Percentiles rank a stretch among this genome's conserved stretches.
phyloP scores from a whole-genome alignment of 371 early-diverging fungal species.

The Mucor racemosus region DNA sequence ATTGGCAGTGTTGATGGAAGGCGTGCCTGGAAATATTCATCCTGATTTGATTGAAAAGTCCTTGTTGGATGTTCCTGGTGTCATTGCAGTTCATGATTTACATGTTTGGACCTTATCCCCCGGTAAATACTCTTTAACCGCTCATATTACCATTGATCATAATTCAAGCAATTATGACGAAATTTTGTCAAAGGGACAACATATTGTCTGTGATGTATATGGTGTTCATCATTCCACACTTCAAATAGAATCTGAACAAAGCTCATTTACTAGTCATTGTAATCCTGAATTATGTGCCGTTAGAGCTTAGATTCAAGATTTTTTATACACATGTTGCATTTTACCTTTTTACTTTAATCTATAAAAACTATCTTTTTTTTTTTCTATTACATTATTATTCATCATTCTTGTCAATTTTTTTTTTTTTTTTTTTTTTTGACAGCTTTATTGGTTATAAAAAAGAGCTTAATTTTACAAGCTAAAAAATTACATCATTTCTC shows the following conservation, averaged over 20 bases:
- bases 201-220: slow-evolving; percentile 64
- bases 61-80: slow-evolving; percentile 58
- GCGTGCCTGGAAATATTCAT: slow-evolving; percentile 68
- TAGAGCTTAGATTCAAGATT: background rate
- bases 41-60: slow-evolving; percentile 63
- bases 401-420: background rate
- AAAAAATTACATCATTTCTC: slow-evolving; percentile 6
- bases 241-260: slow-evolving; percentile 65
- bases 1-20: slow-evolving; percentile 76
- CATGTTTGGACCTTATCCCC: slow-evolving; percentile 79
- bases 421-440: slow-evolving; percentile 2
- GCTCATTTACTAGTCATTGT: slow-evolving; percentile 52
- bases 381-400: slow-evolving; percentile 2
- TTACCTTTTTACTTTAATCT: slow-evolving; percentile 11
- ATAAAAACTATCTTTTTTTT: slow-evolving; percentile 1
- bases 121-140: slow-evolving; percentile 63
- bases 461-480: background rate
- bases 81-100: slow-evolving; percentile 70
- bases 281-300: slow-evolving; percentile 50
- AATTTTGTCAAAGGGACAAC: slow-evolving; percentile 62
- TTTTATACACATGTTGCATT: background rate
- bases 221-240: slow-evolving; percentile 75
- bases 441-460: background rate
- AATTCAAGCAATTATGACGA: slow-evolving; percentile 46
- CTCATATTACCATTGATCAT: slow-evolving; percentile 43